A percentile compares a stretch with the other conserved stretches of the same genome.
phyloP scores from a whole-genome alignment of 2,329 filamentous ascomycete genomes.

The Ceratocystis colombiana region DNA sequence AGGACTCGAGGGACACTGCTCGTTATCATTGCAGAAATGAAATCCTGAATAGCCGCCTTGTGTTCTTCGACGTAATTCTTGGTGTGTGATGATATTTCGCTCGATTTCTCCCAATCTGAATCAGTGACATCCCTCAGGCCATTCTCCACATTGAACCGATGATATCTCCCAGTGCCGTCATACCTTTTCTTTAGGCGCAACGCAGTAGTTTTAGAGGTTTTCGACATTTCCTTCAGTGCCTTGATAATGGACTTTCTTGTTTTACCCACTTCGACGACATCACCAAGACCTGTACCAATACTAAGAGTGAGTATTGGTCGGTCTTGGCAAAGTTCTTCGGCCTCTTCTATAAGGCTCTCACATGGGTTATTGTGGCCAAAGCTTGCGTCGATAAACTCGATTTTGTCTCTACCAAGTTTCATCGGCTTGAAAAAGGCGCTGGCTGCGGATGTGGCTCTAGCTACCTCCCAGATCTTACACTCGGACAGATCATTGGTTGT shows the following conservation, averaged over 20 bases:
- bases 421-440: slow-evolving; percentile 31
- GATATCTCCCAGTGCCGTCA: slow-evolving; percentile 27
- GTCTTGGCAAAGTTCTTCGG: slow-evolving; percentile 23
- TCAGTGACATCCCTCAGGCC: slow-evolving; percentile 29
- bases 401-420: slow-evolving; percentile 28
- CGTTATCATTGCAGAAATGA: background rate
- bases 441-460: slow-evolving; percentile 30
- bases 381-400: slow-evolving; percentile 31
- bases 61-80: slow-evolving; percentile 27
- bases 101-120: slow-evolving; percentile 28
- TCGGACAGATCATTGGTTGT: slow-evolving; percentile 25
- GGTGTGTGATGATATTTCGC: slow-evolving; percentile 28
- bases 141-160: slow-evolving; percentile 30
- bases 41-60: background rate
- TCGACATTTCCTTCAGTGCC: background rate
- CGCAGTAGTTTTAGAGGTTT: background rate
- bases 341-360: slow-evolving; percentile 30
- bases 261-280: slow-evolving; percentile 27
- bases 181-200: slow-evolving; percentile 25
- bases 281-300: slow-evolving; percentile 30
- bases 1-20: too few species aligned
- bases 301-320: slow-evolving; percentile 27
- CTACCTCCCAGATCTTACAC: slow-evolving; percentile 31
- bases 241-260: background rate
- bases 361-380: slow-evolving; percentile 32